These are phyloP conservation scores for Amanita polypyramis DNA, from an alignment of 768 basidiomycete species.

Conservation along the genomic window DNA sequence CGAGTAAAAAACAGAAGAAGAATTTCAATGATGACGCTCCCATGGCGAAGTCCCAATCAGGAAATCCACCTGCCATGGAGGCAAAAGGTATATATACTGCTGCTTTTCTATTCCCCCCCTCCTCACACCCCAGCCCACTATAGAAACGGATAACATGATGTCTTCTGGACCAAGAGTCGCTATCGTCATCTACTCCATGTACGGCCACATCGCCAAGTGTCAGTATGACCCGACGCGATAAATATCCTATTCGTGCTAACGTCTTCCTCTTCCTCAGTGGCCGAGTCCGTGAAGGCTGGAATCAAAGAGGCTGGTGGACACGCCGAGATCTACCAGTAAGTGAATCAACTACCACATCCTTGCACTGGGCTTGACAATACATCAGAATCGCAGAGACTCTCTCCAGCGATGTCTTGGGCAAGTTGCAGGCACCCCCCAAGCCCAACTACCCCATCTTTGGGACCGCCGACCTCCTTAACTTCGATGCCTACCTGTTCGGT, in stretches of 20 bases:
- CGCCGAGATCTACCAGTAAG: slow-evolving; percentile 46
- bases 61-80: neutral
- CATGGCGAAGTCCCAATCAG: neutral
- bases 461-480: slow-evolving; percentile 39
- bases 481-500: slow-evolving; percentile 70
- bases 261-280: slow-evolving; percentile 34
- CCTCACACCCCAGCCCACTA: neutral
- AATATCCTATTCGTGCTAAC: neutral
- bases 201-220: slow-evolving; percentile 66
- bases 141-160: slow-evolving; percentile 19
- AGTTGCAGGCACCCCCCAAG: slow-evolving; percentile 66
- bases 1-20: neutral
- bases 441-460: slow-evolving; percentile 65
- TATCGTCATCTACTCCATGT: slow-evolving; percentile 66
- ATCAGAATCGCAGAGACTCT: slow-evolving; percentile 73
- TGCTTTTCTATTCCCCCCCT: neutral
- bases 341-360: slow-evolving; percentile 4
- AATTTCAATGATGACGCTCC: slow-evolving; percentile 3
- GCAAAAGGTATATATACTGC: neutral
- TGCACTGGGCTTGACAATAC: neutral
- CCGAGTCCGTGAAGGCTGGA: slow-evolving; percentile 41
- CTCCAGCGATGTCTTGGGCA: slow-evolving; percentile 47
- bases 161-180: slow-evolving; percentile 49
- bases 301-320: slow-evolving; percentile 37
- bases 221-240: slow-evolving; percentile 15